Conservation (phyloP, 2,329 filamentous ascomycete species). For the Chaetothyriales sp. region DNA sequence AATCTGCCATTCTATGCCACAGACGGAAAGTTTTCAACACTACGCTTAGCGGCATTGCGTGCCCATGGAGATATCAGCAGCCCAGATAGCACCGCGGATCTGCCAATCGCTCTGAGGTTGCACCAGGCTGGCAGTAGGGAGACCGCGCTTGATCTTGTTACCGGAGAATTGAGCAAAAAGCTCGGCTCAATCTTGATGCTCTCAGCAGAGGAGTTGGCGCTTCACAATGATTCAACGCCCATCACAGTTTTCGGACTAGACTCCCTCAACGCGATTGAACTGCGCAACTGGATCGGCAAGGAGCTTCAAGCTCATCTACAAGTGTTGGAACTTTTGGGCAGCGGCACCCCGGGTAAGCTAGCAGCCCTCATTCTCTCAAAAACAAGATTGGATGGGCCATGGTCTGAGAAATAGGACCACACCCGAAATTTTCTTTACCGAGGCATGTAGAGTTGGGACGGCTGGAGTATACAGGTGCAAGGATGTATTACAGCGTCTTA, state of each 20-base stretch:
- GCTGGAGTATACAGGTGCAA: too few relatives aligned
- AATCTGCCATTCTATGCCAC: background rate
- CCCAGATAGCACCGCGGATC: background rate
- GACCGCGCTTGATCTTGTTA: background rate
- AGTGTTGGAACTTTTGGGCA: conserved; percentile 17
- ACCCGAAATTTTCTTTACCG: conserved; percentile 1
- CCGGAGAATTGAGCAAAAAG: background rate
- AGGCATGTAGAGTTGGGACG: too few relatives aligned
- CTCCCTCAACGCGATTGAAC: conserved; percentile 19
- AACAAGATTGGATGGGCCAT: background rate
- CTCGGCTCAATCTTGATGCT: background rate
- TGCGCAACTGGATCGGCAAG: conserved; percentile 18
- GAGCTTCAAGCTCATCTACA: conserved; percentile 15
- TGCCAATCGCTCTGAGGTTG: background rate
- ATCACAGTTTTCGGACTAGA: conserved; percentile 20
- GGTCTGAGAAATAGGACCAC: conserved; percentile 23
- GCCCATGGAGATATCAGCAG: background rate
- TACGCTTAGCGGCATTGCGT: background rate
- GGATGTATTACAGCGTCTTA: too few relatives aligned
- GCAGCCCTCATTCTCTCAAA: background rate
- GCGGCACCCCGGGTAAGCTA: conserved; percentile 11
- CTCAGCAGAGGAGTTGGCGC: conserved; percentile 5
- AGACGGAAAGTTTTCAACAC: background rate
- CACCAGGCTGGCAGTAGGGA: background rate
- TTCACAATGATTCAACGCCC: conserved; percentile 8